phyloP scores from a whole-genome alignment of 345 rosid genomes.

The Erysimum cheiranthoides region DNA sequence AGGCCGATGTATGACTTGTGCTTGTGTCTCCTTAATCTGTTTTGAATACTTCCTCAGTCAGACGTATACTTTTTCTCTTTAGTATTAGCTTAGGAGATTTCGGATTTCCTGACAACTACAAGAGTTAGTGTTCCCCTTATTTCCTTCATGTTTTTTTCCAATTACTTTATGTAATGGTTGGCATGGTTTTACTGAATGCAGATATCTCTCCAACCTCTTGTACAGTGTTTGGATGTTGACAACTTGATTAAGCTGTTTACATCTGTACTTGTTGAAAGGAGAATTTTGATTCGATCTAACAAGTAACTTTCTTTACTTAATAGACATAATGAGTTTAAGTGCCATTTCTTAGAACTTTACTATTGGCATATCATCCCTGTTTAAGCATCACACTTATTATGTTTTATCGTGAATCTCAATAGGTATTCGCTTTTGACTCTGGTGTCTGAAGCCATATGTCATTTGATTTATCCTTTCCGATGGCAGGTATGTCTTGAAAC shows the following conservation, averaged over 20 bases:
- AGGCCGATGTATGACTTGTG: constrained; percentile 77
- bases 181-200: constrained; percentile 56
- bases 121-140: constrained; percentile 1
- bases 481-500: constrained; percentile 76
- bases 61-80: not conserved
- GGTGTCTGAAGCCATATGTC: constrained; percentile 94
- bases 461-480: constrained; percentile 94
- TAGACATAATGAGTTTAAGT: constrained; percentile 7
- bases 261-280: constrained; percentile 91
- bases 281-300: constrained; percentile 91
- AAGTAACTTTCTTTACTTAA: constrained; percentile 60
- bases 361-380: not conserved
- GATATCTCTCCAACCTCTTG: constrained; percentile 95
- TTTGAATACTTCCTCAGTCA: constrained; percentile 16
- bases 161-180: constrained; percentile 17
- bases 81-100: constrained; percentile 8
- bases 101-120: constrained; percentile 22
- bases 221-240: constrained; percentile 96
- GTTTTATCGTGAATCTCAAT: constrained; percentile 36
- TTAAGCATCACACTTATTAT: constrained; percentile 30
- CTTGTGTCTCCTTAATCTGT: constrained; percentile 31
- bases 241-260: constrained; percentile 88
- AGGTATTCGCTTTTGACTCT: constrained; percentile 96
- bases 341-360: constrained; percentile 1
- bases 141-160: constrained; percentile 13